A percentile compares a stretch with the other conserved stretches of the same genome.
These are phyloP conservation scores for Warburgia ugandensis DNA, from an alignment of 164 flowering plant genomes.

Conservation along the genomic window DNA sequence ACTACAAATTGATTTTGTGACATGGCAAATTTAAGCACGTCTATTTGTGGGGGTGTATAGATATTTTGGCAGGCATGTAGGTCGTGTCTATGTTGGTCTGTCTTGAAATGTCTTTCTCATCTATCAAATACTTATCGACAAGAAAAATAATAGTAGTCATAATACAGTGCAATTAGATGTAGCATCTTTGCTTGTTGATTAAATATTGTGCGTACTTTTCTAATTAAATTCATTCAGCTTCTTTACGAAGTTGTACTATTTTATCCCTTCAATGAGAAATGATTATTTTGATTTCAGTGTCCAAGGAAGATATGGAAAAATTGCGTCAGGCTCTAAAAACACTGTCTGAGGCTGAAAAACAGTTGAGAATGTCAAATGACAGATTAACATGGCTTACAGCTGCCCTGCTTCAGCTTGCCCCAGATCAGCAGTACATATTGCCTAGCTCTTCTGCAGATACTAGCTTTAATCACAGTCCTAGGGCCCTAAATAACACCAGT, in stretches of 20 bases:
- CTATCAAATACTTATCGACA: too few species aligned
- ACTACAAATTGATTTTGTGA: too few species aligned
- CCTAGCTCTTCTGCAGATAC: slow-evolving; percentile 75
- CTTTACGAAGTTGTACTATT: not conserved
- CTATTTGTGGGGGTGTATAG: too few species aligned
- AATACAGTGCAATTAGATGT: not conserved
- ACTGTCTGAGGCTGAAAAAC: slow-evolving; percentile 94
- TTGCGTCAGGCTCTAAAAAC: slow-evolving; percentile 92
- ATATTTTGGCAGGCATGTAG: too few species aligned
- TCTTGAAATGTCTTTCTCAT: too few species aligned
- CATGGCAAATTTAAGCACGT: too few species aligned
- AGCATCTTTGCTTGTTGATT: not conserved
- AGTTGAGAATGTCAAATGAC: slow-evolving; percentile 87
- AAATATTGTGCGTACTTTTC: too few species aligned
- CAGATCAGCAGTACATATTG: slow-evolving; percentile 80
- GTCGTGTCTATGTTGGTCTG: too few species aligned
- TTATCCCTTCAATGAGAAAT: not conserved
- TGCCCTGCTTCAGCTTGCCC: slow-evolving; percentile 96
- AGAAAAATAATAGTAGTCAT: not conserved
- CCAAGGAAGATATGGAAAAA: slow-evolving; percentile 93
- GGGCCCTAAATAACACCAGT: slow-evolving; percentile 21
- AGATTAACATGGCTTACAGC: slow-evolving; percentile 94
- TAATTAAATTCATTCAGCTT: too few species aligned
- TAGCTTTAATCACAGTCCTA: slow-evolving; percentile 62
- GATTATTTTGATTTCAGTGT: slow-evolving; percentile 42